A percentile compares a stretch with the other conserved stretches of the same genome.
These are phyloP conservation scores for Rhodamnia rubescens DNA, from an alignment of 345 rosid species.

Conservation along the genomic window DNA sequence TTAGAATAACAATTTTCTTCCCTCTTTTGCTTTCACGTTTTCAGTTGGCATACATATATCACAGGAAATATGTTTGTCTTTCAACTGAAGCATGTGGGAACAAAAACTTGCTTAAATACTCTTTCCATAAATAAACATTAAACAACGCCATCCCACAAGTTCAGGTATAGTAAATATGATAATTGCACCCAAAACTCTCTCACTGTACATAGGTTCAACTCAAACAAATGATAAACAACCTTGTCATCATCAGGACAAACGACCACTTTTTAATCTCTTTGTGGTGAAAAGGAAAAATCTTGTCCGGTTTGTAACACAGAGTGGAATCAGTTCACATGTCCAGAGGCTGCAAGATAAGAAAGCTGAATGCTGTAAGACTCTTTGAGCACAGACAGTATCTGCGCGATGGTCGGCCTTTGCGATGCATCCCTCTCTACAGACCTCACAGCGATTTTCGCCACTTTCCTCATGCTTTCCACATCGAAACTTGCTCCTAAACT, in stretches of 20 bases:
- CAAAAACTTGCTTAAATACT: not conserved
- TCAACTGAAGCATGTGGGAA: not conserved
- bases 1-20: too few relatives aligned
- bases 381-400: conserved; percentile 57
- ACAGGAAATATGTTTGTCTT: not conserved
- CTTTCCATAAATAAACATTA: not conserved
- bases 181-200: not conserved
- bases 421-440: conserved; percentile 81
- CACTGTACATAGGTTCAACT: not conserved
- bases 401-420: conserved; percentile 48
- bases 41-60: not conserved
- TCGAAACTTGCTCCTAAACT: conserved; percentile 50
- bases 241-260: not conserved
- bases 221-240: not conserved
- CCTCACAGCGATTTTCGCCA: conserved; percentile 45
- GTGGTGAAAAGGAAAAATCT: not conserved
- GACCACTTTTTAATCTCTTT: not conserved
- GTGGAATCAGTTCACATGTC: conserved; percentile 22
- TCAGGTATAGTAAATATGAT: not conserved
- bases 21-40: too few relatives aligned
- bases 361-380: conserved; percentile 76
- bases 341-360: conserved; percentile 51
- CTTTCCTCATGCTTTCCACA: conserved; percentile 59
- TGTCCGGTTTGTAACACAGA: not conserved
- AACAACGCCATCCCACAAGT: not conserved